Conservation (phyloP, 257 asterid genomes). For the Scutellaria minor region DNA sequence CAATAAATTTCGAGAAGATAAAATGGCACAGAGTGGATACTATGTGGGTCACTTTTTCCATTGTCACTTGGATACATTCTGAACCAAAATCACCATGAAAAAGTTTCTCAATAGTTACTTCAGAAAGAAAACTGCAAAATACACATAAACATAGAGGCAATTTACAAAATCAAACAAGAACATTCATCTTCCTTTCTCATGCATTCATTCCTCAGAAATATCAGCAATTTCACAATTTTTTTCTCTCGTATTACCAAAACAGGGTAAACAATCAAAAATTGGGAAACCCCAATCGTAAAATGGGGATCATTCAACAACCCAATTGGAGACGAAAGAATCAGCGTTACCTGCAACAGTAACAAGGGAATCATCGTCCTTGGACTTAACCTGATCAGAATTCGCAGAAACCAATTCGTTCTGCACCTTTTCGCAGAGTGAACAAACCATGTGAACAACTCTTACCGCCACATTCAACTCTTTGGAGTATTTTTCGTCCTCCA, state of each 20-base stretch:
- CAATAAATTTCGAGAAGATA: no score
- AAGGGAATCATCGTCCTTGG: constrained; percentile 83
- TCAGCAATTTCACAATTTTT: background rate
- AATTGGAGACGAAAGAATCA: background rate
- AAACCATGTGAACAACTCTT: constrained; percentile 82
- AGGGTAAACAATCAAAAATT: background rate
- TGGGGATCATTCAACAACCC: constrained; percentile 19
- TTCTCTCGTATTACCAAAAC: constrained; percentile 2
- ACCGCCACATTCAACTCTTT: constrained; percentile 79
- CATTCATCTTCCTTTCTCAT: background rate
- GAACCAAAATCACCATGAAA: background rate
- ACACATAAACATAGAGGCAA: background rate
- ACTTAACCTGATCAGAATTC: constrained; percentile 52
- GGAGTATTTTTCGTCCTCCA: constrained; percentile 58
- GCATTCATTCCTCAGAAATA: background rate
- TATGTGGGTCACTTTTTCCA: no score
- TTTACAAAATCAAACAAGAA: background rate
- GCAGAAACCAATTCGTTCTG: constrained; percentile 54
- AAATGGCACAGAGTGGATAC: no score
- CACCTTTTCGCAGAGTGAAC: constrained; percentile 64
- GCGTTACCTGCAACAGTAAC: constrained; percentile 84
- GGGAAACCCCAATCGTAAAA: constrained; percentile 26
- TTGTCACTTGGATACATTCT: no score
- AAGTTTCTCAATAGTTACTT: background rate
- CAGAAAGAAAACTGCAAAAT: background rate